Evolutionary conservation across 2,329 filamentous ascomycete species (phyloP).

Genomic region (Hirsutella rhossiliensis): DNA sequence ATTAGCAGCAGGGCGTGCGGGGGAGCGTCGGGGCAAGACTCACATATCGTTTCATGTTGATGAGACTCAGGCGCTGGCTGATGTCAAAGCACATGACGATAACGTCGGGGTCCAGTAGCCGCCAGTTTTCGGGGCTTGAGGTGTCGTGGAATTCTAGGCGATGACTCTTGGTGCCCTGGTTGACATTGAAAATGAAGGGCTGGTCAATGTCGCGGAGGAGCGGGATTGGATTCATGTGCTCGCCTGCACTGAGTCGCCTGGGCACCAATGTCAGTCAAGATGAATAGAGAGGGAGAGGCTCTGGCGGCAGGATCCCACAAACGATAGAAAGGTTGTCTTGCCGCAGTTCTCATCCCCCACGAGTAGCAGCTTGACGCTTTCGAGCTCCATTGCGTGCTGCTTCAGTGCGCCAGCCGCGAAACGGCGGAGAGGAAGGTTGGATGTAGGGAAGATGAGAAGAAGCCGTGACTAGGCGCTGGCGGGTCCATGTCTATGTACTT

Average conservation of each 20-base stretch:
- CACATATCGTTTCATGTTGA: slow-evolving; percentile 45
- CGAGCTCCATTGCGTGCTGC: slow-evolving; percentile 29
- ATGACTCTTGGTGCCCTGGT: slow-evolving; percentile 24
- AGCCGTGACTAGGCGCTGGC: no score
- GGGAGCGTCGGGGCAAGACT: slow-evolving; percentile 12
- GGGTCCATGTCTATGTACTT: no score
- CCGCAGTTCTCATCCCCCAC: slow-evolving; percentile 48
- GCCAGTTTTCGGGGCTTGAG: slow-evolving; percentile 45
- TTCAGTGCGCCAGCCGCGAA: neutral
- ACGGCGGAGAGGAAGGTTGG: neutral
- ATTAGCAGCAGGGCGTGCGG: slow-evolving; percentile 3
- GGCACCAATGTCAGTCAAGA: slow-evolving; percentile 3
- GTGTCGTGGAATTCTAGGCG: slow-evolving; percentile 50
- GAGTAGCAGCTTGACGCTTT: slow-evolving; percentile 40
- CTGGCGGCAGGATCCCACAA: slow-evolving; percentile 15
- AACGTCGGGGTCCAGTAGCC: slow-evolving; percentile 43
- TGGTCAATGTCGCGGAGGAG: slow-evolving; percentile 46
- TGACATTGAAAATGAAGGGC: slow-evolving; percentile 47
- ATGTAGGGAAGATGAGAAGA: neutral
- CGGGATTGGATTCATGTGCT: slow-evolving; percentile 28
- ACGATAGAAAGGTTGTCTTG: slow-evolving; percentile 52
- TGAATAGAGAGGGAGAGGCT: slow-evolving; percentile 2
- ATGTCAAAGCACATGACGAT: slow-evolving; percentile 51
- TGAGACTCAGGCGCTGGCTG: slow-evolving; percentile 42
- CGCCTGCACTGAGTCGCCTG: slow-evolving; percentile 40